These are phyloP conservation scores for Achaetomium macrosporum DNA, from an alignment of 2,329 filamentous ascomycete species.

Conservation along the genomic window DNA sequence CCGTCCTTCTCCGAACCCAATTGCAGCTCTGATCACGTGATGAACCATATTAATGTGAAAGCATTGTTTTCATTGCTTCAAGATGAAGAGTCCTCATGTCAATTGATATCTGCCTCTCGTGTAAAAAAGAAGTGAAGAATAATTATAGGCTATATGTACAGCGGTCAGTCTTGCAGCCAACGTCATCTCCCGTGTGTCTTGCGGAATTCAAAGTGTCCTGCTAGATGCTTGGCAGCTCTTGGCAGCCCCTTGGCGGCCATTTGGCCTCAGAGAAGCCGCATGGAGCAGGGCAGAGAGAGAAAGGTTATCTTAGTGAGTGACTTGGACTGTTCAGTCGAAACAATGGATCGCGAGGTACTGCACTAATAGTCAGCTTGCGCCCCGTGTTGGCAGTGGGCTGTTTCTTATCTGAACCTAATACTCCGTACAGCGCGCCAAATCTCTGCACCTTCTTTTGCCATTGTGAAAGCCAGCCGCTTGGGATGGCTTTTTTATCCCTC, in stretches of 20 bases:
- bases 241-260: constrained; percentile 1
- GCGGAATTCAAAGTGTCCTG: neutral
- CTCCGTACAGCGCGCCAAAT: neutral
- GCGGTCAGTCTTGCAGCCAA: neutral
- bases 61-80: too few relatives aligned
- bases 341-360: neutral
- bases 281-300: too few relatives aligned
- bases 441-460: neutral
- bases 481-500: neutral
- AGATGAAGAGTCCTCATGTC: too few relatives aligned
- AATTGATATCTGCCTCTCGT: too few relatives aligned
- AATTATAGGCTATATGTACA: too few relatives aligned
- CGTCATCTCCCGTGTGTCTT: constrained; percentile 10
- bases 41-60: too few relatives aligned
- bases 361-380: constrained; percentile 1
- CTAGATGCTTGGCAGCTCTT: constrained; percentile 8
- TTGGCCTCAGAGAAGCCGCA: too few relatives aligned
- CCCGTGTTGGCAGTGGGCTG: constrained; percentile 2
- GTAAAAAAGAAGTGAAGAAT: too few relatives aligned
- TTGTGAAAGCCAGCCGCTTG: neutral
- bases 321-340: too few relatives aligned
- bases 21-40: too few relatives aligned
- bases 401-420: constrained; percentile 1
- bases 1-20: too few relatives aligned
- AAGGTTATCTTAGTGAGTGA: too few relatives aligned